Base-by-base conservation (phyloP, 2,329 filamentous ascomycete genomes). In the Uncinocarpus reesii region DNA sequence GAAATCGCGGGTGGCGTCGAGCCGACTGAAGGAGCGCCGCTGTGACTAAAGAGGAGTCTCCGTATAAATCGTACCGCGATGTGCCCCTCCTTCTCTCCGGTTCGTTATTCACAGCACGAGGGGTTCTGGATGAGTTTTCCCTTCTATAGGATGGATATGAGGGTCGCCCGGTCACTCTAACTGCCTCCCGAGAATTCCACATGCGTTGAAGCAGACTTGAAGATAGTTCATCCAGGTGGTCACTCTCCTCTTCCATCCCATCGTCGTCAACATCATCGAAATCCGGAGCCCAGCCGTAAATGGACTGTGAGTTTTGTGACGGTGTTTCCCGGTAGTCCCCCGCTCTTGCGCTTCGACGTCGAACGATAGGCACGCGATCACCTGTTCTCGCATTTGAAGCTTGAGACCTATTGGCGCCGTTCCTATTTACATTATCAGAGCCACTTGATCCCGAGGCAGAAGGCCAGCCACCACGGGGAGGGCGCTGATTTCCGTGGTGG, bases 251-350 rank as follows among this genome's bases (percentile, higher is more conserved):
- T 28, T 28, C 26, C 26, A n/a, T n/a, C 3, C 23, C 53, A 24
- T 56, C 55, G 34, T 62, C 61, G n/a, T 63, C 57, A 34, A 52
- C 55, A 10, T 63, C 41, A 43, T 67, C 65, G 28, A 66, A 64
- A 7, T 68, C 68, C 7, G 77, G 77, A 28, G 76, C 75, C 78
- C 78, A 80, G 59, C 79, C 77, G 61, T 80, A 80, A 36, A 80
- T 63, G 47, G 67, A 72, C 56, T 78, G 75, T 52, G 71, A 62
- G 55, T 70, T 71, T 15, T 77, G 73, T 7, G 73, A 67, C 42
- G 72, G 71, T 53, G 75, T 70, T 50, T 77, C 72, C 56, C 80
- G 80, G 36, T 73, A 71, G 28, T 45, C 42, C 21, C 29, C 42
- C 2, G 31, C 2, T 21, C 42, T 45, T 4, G 15, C 13, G 21